Base-by-base conservation (phyloP, 768 basidiomycete species). In the Vararia minispora region DNA sequence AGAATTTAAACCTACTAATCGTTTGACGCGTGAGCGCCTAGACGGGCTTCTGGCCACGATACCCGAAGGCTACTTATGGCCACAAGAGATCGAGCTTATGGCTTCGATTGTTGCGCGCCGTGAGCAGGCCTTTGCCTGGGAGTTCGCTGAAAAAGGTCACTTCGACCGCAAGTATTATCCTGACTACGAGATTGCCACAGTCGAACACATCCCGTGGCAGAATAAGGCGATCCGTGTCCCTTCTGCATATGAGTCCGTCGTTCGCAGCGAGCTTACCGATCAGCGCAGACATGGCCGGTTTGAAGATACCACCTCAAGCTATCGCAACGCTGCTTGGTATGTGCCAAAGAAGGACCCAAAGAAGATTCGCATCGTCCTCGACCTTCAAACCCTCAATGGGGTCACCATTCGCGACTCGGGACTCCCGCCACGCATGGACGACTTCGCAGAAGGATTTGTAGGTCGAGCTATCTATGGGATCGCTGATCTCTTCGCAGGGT, bases 111-210 rank as follows among this genome's bases (percentile, higher is more conserved):
- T 52, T 0, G 21, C 31, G 1, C 6, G 24, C 0, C 44, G 45
- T 24, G 42, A 48, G 24, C 42, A 42, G 1, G 55, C 53, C 0
- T 42, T 59, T 9, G 56, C 56, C 0, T 59, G 43, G 21, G 28
- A 46, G 1, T 51, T 54, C 25, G n/a, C 20, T 14, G 55, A 65
- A 36, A 39, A 49, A 2, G 63, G 63, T 3, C 53, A 38, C 0
- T 62, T 64, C 34, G 49, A 40, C 10, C 40, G 37, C 0, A 46
- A 58, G 12, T 64, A 53, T 41, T 63, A 48, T 28, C 55, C 57
- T 6, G 57, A 59, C 38, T 58, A 59, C 24, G 45, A 53, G 14
- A 54, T 61, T 16, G 55, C 57, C 0, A 42, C 49, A 6, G 58
- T 63, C 2, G n/a, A n/a, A n/a, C n/a, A n/a, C n/a, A n/a, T n/a